These are phyloP conservation scores for Piper betle DNA, from an alignment of 164 flowering plant genomes.

Conservation along the genomic window DNA sequence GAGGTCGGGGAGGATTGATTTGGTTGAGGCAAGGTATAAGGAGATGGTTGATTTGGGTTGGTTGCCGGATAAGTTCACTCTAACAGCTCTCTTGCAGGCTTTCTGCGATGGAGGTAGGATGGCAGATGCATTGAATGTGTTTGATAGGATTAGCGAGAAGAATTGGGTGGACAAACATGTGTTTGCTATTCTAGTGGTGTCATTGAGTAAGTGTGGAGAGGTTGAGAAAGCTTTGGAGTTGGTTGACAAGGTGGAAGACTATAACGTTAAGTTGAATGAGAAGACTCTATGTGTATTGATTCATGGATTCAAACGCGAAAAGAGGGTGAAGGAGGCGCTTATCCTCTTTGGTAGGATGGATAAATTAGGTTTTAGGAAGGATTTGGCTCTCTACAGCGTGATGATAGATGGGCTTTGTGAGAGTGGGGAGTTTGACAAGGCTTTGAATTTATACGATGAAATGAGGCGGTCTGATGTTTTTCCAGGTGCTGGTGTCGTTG, in stretches of 20 bases:
- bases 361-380: conserved; percentile 31
- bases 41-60: conserved; percentile 54
- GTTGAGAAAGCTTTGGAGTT: conserved; percentile 62
- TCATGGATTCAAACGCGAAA: conserved; percentile 54
- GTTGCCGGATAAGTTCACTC: conserved; percentile 42
- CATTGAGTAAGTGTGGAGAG: conserved; percentile 58
- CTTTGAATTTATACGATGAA: conserved; percentile 41
- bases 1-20: conserved; percentile 25
- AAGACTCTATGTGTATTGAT: conserved; percentile 52
- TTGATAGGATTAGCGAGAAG: conserved; percentile 29
- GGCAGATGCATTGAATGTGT: conserved; percentile 48
- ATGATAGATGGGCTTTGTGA: conserved; percentile 62
- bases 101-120: conserved; percentile 54
- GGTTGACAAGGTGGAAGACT: conserved; percentile 44
- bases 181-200: conserved; percentile 34
- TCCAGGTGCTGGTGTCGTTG: conserved; percentile 40
- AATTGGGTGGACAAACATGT: conserved; percentile 65
- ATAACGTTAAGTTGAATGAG: conserved; percentile 38
- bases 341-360: conserved; percentile 56
- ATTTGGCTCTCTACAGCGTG: conserved; percentile 47
- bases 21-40: conserved; percentile 45
- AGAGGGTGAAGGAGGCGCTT: conserved; percentile 51
- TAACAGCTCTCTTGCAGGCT: conserved; percentile 53
- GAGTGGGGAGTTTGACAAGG: conserved; percentile 33
- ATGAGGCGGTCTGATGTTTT: conserved; percentile 44